Base-by-base conservation (phyloP, 805 yeast genomes). In the Citeromyces matritensis region DNA sequence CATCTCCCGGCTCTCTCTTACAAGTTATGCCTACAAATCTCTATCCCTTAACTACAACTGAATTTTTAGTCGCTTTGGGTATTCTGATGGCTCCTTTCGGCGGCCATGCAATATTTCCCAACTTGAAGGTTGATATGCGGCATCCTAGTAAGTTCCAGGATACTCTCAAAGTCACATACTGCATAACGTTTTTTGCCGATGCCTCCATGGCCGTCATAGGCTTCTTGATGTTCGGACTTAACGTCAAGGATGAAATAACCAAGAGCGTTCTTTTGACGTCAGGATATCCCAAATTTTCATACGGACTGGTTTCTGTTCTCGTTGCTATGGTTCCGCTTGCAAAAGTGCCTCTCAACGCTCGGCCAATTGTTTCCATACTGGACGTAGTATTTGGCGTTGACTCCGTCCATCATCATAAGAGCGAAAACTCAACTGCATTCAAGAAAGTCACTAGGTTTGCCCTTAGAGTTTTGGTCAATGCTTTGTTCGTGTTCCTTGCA, bases 301-400 rank as follows among this genome's bases (percentile, higher is more conserved):
- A 60, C 30, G 62, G 63, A 1, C 34, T 66, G 15, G 59, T 85
- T 29, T 74, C 85, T 30, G 62, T 65, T 0, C 55, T 80, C 27
- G 78, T 84, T 66, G 80, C 93, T n/a, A 41, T 83, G 6, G 69
- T 85, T 15, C 94, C 95, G 1, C 50, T 84, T 19, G 82, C 95
- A 2, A 85, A 85, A 44, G 66, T 84, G 1, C 94, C 95, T 1
- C 60, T 84, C 27, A 77, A 75, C 40, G 81, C 86, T 8, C 71
- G 84, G 44, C 95, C 95, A 0, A 73, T 85, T 21, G 69, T 81
- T 23, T 63, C 86, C 1, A 72, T 84, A 1, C 45, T 79, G 25
- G 93, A 81, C 42, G 51, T 83, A 76, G 44, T 17, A 7, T 17
- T 17, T 7, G 7, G 7, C 5, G 21, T 17, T 5, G 21, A 17